Percentiles rank a stretch among this genome's conserved stretches.
Evolutionary conservation across 2,329 filamentous ascomycete genomes (phyloP).

Genomic region (Orbilia blumenaviensis): DNA sequence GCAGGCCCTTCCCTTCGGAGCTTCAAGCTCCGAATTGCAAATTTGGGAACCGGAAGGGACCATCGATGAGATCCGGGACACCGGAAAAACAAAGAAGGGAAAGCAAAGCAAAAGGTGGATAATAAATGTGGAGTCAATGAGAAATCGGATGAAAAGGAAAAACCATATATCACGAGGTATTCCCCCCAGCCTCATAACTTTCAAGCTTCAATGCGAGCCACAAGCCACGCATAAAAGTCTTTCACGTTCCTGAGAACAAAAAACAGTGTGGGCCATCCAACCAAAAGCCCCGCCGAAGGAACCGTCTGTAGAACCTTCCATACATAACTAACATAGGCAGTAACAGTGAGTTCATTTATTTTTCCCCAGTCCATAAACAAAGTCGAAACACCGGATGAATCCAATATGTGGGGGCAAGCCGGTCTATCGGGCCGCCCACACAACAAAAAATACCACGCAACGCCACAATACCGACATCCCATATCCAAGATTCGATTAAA

Average conservation of each 20-base stretch:
- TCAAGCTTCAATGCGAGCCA: background rate
- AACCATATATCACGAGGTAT: background rate
- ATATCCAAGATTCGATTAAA: background rate
- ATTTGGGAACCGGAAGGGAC: constrained; percentile 7
- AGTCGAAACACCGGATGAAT: constrained; percentile 35
- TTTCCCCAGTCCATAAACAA: background rate
- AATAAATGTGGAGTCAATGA: no score
- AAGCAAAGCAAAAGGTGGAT: background rate
- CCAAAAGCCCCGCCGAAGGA: background rate
- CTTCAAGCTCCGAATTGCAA: constrained; percentile 19
- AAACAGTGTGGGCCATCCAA: background rate
- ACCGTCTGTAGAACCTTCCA: background rate
- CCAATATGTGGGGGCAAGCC: constrained; percentile 17
- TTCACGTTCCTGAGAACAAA: background rate
- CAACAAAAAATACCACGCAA: constrained; percentile 3
- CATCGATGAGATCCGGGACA: constrained; percentile 1
- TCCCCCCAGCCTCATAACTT: background rate
- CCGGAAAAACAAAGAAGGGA: background rate
- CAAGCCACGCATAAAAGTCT: constrained; percentile 3
- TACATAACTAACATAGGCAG: background rate
- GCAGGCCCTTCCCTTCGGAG: constrained; percentile 1
- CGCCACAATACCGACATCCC: background rate
- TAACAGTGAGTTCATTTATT: background rate
- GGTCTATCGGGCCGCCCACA: constrained; percentile 14
- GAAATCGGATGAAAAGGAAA: no score